Percentiles rank a stretch among this genome's conserved stretches.
These are phyloP conservation scores for Linderniella brevidens DNA, from an alignment of 257 asterid species.

Conservation along the genomic window DNA sequence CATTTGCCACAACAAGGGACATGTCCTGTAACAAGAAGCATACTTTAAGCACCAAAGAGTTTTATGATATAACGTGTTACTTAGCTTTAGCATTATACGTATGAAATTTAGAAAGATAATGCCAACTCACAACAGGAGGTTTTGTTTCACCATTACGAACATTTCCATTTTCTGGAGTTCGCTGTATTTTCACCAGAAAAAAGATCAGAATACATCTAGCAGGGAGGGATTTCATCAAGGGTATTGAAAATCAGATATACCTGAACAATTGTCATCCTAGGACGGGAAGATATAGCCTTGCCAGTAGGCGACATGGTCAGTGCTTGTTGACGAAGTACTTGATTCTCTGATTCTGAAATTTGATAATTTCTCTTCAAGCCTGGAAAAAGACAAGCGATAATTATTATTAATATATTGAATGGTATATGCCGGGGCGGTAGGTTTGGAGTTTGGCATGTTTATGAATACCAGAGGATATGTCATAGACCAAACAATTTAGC, in stretches of 20 bases:
- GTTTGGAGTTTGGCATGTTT: too few species aligned
- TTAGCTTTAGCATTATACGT: slow-evolving; percentile 5
- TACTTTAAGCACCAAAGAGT: slow-evolving; percentile 9
- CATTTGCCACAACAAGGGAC: slow-evolving; percentile 33
- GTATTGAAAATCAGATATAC: slow-evolving; percentile 19
- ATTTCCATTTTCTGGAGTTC: slow-evolving; percentile 72
- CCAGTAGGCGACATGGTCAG: slow-evolving; percentile 95
- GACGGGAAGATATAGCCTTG: slow-evolving; percentile 55
- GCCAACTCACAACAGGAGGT: slow-evolving; percentile 34
- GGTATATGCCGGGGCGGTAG: slow-evolving; percentile 1
- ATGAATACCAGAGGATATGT: too few species aligned
- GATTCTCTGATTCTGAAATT: slow-evolving; percentile 92
- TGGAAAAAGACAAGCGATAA: slow-evolving; percentile 21
- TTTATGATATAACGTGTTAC: slow-evolving; percentile 7
- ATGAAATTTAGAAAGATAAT: slow-evolving; percentile 1
- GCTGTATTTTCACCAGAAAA: slow-evolving; percentile 33
- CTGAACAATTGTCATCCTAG: slow-evolving; percentile 61
- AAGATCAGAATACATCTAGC: slow-evolving; percentile 15
- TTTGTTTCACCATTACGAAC: slow-evolving; percentile 47
- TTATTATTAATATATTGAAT: slow-evolving; percentile 5
- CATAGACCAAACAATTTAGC: too few species aligned
- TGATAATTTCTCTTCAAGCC: slow-evolving; percentile 91
- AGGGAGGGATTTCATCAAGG: slow-evolving; percentile 7
- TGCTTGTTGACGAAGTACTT: slow-evolving; percentile 97
- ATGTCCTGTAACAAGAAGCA: slow-evolving; percentile 37